Percentiles rank a stretch among this genome's conserved stretches.
phyloP scores from a whole-genome alignment of 192 early-diverging fungal species.

The Linderina pennispora region DNA sequence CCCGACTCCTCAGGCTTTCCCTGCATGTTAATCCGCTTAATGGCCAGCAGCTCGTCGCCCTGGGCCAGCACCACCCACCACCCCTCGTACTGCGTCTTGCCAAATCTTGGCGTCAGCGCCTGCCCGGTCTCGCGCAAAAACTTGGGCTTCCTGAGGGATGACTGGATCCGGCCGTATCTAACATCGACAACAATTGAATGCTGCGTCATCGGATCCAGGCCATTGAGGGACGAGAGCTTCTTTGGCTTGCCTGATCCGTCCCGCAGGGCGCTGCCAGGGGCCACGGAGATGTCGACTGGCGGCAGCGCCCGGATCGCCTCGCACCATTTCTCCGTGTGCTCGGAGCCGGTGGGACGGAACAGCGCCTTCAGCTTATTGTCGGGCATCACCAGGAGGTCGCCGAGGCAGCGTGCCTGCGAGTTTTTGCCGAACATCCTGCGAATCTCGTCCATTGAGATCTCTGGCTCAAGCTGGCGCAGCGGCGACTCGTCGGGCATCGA shows the following conservation, averaged over 20 bases:
- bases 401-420: slow-evolving; percentile 10
- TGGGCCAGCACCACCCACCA: slow-evolving; percentile 90
- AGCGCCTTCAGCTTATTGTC: slow-evolving; percentile 19
- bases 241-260: neutral
- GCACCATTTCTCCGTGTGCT: slow-evolving; percentile 16
- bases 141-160: slow-evolving; percentile 6
- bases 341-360: slow-evolving; percentile 2
- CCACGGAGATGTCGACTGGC: slow-evolving; percentile 12
- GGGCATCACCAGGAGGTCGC: slow-evolving; percentile 30
- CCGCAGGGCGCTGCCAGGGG: neutral
- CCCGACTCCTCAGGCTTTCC: slow-evolving; percentile 14
- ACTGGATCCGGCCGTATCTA: slow-evolving; percentile 15
- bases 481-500: slow-evolving; percentile 72
- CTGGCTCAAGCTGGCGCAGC: slow-evolving; percentile 59
- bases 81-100: slow-evolving; percentile 87
- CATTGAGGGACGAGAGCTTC: slow-evolving; percentile 12
- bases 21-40: slow-evolving; percentile 73
- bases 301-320: slow-evolving; percentile 31
- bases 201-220: slow-evolving; percentile 24
- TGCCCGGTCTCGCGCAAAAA: slow-evolving; percentile 42
- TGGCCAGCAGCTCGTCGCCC: slow-evolving; percentile 61
- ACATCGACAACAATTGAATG: slow-evolving; percentile 45
- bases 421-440: neutral
- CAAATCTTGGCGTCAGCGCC: slow-evolving; percentile 79
- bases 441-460: slow-evolving; percentile 22